These are phyloP conservation scores for Hypoxylon sp. DNA, from an alignment of 2,329 filamentous ascomycete species.

Conservation along the genomic window DNA sequence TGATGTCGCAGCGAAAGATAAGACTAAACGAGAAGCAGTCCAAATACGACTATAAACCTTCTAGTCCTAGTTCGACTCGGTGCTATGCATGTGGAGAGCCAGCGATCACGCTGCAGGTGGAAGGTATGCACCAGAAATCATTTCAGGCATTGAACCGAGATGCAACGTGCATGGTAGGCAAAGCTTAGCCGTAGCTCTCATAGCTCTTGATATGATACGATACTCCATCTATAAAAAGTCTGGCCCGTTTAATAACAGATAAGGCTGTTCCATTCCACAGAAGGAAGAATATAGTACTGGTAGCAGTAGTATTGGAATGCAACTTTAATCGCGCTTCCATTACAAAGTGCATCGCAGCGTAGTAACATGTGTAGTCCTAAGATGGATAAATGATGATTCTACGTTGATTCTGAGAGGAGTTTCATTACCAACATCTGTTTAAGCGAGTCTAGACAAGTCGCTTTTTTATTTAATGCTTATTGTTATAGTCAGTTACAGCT, in stretches of 20 bases:
- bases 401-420: slow-evolving; percentile 1
- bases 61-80: no score
- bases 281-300: not conserved
- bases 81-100: no score
- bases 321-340: not conserved
- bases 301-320: slow-evolving; percentile 4
- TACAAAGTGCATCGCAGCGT: no score
- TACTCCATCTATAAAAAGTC: slow-evolving; percentile 1
- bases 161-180: slow-evolving; percentile 8
- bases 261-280: slow-evolving; percentile 12
- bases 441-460: slow-evolving; percentile 12
- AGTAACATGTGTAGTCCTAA: not conserved
- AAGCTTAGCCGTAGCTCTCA: slow-evolving; percentile 29
- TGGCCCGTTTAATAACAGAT: slow-evolving; percentile 11
- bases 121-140: no score
- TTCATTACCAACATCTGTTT: slow-evolving; percentile 4
- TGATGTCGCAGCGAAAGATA: no score
- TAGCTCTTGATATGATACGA: not conserved
- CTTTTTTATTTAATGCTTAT: no score
- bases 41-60: no score
- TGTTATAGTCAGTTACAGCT: not conserved
- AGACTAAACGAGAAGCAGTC: no score
- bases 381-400: slow-evolving; percentile 6
- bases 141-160: slow-evolving; percentile 11
- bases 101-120: not conserved